Evolutionary conservation across 2,329 filamentous ascomycete genomes (phyloP), one percentile per base, ranked within the genome.

Genomic region (Septoria linicola): DNA sequence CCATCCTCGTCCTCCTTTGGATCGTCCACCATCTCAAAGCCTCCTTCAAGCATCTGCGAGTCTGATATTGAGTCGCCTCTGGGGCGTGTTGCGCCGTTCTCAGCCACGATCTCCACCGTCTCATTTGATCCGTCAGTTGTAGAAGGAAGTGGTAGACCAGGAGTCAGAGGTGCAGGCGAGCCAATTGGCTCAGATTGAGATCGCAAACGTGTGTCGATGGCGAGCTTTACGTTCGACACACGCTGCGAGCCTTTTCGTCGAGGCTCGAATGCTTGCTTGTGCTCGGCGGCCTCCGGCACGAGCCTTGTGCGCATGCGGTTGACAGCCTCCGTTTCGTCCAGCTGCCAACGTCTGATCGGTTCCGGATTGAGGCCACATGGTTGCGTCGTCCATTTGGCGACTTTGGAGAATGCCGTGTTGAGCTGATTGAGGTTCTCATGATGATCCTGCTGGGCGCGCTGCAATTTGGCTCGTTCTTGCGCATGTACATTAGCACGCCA

Each of bases 401-500:
- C 85, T 64, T 85, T 89, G 4, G 81, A 80, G 66, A 93, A 90
- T 0, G 85, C 80, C 0, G 87, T 83, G 35, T 82, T 81, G 54
- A 95, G 80, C 66, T 89, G 96, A 1, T 80, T 78, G 51, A 88
- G 80, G 63, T 91, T 92, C 66, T 99, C 93, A 62, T 96, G 90
- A 63, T 96, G 89, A 63, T 99, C 95, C 69, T 99, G 93, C 47
- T 90, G 73, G 13, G 88, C 80, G 55, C 93, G 80, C 67, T 97
- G 92, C 59, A 95, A 86, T 67, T 96, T 97, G 65, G 92, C 81
- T 59, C 93, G 86, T 67, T 99, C 93, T 0, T 92, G 89, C 41
- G 87, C 84, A 68, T 92, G 93, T 34, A 99, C 96, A 63, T 96
- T 97, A 62, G 91, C 89, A 75, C 92, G 87, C 93, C 92, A 99